phyloP scores from a whole-genome alignment of 2,329 filamentous ascomycete species.

The Curvularia lunata region DNA sequence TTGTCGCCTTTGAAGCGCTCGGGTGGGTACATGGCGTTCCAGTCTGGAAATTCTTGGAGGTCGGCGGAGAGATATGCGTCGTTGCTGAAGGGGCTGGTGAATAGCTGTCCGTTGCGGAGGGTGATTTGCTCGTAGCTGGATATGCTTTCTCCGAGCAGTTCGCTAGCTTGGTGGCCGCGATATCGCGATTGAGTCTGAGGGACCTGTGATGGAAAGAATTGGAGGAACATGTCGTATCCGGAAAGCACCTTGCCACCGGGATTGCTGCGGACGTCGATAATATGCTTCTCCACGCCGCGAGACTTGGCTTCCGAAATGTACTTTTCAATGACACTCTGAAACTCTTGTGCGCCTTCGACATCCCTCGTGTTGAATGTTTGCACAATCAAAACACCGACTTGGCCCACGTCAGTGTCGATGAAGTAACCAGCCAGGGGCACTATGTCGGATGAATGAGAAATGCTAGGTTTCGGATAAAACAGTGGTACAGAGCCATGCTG shows the following conservation, averaged over 20 bases:
- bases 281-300: constrained; percentile 61
- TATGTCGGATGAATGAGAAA: constrained; percentile 39
- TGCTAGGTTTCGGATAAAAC: constrained; percentile 47
- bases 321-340: constrained; percentile 47
- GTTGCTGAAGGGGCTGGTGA: constrained; percentile 46
- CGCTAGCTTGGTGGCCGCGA: constrained; percentile 51
- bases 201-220: constrained; percentile 58
- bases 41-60: constrained; percentile 40
- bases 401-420: constrained; percentile 48
- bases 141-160: constrained; percentile 35
- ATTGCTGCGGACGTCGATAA: constrained; percentile 70
- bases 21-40: constrained; percentile 49
- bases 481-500: constrained; percentile 33
- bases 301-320: constrained; percentile 58
- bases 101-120: constrained; percentile 30
- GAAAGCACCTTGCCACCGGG: constrained; percentile 59
- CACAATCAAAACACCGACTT: constrained; percentile 56
- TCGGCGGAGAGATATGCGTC: constrained; percentile 36
- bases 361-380: constrained; percentile 49
- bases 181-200: constrained; percentile 57
- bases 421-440: constrained; percentile 56
- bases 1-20: constrained; percentile 39
- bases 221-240: constrained; percentile 57
- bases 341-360: constrained; percentile 34
- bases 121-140: constrained; percentile 26